Base-by-base conservation (phyloP, 768 basidiomycete genomes). In the Sporobolomyces roseus region DNA sequence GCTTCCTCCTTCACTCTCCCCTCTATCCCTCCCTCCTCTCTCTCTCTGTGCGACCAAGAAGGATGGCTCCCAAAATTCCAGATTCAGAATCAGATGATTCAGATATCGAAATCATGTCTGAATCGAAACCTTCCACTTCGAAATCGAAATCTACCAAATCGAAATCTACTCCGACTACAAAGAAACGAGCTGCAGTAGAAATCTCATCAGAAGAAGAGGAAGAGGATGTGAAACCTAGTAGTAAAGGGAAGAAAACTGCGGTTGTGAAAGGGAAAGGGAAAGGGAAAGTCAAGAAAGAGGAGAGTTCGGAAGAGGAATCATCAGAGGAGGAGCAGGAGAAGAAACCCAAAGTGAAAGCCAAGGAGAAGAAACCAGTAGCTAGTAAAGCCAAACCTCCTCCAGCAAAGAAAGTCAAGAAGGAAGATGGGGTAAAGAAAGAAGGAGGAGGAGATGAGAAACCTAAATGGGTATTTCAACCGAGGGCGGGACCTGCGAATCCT, bases 401-500 rank as follows among this genome's bases (percentile, higher is more conserved):
- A 25, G 56, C 58, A 2, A 49, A 36, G 30, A 61, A 49, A 35
- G 50, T 33, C 25, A 56, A 61, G 45, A 53, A 29, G 21, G 63
- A 51, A 35, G 53, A 45, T 19, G 49, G 68, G 45, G 63, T 46
- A n/a, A 65, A 71, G 27, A 68, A 74, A 19, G 75, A 61, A 52
- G 75, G 25, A 21, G 75, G 76, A 52, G 66, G 64, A 53, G 55
- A 66, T 21, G 60, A 71, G 33, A 75, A 78, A 50, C 73, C 78
- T 45, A 80, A 80, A 68, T 78, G 77, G 74, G 77, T 80, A 19
- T 62, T 17, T 21, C 36, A 77, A 50, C 58, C 71, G 35, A 65
- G 62, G 6, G 81, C 83, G 0, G 82, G 65, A 25, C 62, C 83
- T 21, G 82, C 83, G 13, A 62, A 69, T 66, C 87, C 87, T 0